Evolutionary conservation across 352 stramenopile species (phyloP), one percentile per base, ranked within the genome.

Genomic region (Globisporangium perplexum): DNA sequence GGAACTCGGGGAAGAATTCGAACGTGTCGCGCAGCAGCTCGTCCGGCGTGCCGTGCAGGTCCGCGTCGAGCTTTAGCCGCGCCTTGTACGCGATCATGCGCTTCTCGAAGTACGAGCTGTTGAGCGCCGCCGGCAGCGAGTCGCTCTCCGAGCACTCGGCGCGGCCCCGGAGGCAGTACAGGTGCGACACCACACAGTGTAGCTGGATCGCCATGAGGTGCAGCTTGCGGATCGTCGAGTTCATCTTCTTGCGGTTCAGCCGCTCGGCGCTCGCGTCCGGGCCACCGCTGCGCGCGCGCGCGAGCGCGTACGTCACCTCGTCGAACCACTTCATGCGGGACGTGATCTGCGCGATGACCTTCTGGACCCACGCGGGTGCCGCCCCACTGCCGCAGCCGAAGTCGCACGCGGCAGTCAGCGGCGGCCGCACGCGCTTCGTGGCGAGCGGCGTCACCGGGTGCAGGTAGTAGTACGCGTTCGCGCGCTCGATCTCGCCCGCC

Each of bases 241-340:
- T 90, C 67, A 88, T 77, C 53, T 90, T 90, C 66, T 88, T 88
- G 23, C 80, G 80, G 43, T 74, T 90, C 33, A 88, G 62, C 5
- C 83, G 50, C 38, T 88, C 74, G 39, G 83, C 76, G 3, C 71
- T 45, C 7, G 39, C 20, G 39, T 23, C 20, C n/a, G 38, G 31
- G 8, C 49, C 33, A 20, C 48, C 72, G 39, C 68, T 72, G 35
- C 63, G 77, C 2, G 69, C 77, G 45, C 72, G 74, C 28, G 80
- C 77, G n/a, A 90, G 65, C 7, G 77, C 83, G 54, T 90, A 90
- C 10, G 80, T 80, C 23, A 85, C 59, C 8, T 74, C 83, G 50
- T 90, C 80, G 30, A 90, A 90, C 41, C 71, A 82, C 41, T 87
- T 90, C 77, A 90, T 90, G 20, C 80, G 80, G 0, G 80, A 87